Base-by-base conservation (phyloP, 148 eudicot genomes). In the Camellia japonica region DNA sequence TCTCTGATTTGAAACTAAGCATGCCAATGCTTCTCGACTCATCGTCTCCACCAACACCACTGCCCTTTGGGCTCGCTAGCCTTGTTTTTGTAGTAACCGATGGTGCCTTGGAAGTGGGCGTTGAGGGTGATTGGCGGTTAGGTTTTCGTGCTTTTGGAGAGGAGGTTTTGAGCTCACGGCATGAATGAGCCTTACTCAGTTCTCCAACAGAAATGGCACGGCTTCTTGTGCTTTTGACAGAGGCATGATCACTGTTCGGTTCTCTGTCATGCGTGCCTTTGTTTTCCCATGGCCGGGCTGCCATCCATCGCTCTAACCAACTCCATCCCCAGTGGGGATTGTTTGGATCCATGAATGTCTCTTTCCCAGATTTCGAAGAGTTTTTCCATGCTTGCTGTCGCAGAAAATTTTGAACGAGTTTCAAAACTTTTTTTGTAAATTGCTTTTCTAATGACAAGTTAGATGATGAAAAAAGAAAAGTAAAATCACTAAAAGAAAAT, bases 251-350 rank as follows among this genome's bases (percentile, higher is more conserved):
- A 19, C 84, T 78, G 71, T 69, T 85, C 7, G 63, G 72, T 51
- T 90, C 94, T 77, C 85, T 90, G 1, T 84, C 84, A 0, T 68
- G 43, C 59, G 77, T 69, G 80, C 83, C 84, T 76, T 81, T 79
- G 64, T 84, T 68, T 84, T 93, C 97, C 97, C 93, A 93, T 84
- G 98, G 98, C 47, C 95, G 91, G 23, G 91, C 87, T 6, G 94
- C 94, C 97, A 93, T 95, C 98, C 98, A 95, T 58, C 97, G 78
- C 68, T 95, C 98, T 83, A 95, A 81, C 98, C 98, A 95, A 79
- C 94, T 95, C 98, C 98, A 95, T 78, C 98, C 98, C 98, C 98
- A 95, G 20, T 86, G 94, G 71, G 97, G 96, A 81, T 93, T 93
- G 68, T 84, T 90, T 54, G 94, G 95, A 82, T 93, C 97, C 91